A percentile compares a stretch with the other conserved stretches of the same genome.
Conservation (phyloP, 805 yeast genomes). For the Hanseniaspora mollemarum region DNA sequence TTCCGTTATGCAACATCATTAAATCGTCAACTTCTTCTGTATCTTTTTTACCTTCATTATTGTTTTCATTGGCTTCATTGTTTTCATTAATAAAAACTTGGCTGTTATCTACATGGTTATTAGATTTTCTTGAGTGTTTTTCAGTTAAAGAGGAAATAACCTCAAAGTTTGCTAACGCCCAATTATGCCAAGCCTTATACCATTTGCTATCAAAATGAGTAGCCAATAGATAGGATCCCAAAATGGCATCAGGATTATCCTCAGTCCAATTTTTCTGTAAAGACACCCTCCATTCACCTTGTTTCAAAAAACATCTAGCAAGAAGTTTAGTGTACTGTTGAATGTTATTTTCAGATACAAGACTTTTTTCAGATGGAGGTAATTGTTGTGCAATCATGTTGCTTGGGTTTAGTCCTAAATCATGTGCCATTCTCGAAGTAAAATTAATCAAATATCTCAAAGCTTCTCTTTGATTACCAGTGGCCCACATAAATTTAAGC, state of each 20-base stretch:
- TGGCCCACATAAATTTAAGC: slow-evolving; percentile 92
- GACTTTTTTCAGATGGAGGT: slow-evolving; percentile 43
- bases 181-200: slow-evolving; percentile 99
- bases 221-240: slow-evolving; percentile 85
- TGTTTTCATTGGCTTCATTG: slow-evolving; percentile 16
- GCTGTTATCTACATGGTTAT: slow-evolving; percentile 3
- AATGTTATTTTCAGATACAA: slow-evolving; percentile 45
- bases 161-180: slow-evolving; percentile 97
- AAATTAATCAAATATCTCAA: slow-evolving; percentile 75
- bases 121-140: slow-evolving; percentile 19
- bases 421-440: slow-evolving; percentile 81
- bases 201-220: slow-evolving; percentile 87
- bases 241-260: slow-evolving; percentile 65
- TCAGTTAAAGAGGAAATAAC: slow-evolving; percentile 57
- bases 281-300: slow-evolving; percentile 96
- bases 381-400: slow-evolving; percentile 78
- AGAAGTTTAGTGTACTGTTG: slow-evolving; percentile 72
- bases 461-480: slow-evolving; percentile 80
- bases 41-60: neutral
- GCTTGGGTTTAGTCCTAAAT: slow-evolving; percentile 73
- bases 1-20: slow-evolving; percentile 3
- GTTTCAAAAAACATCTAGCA: slow-evolving; percentile 90
- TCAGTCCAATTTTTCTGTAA: slow-evolving; percentile 70
- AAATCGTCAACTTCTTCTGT: slow-evolving; percentile 20
- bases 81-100: slow-evolving; percentile 16